Evolutionary conservation across 768 basidiomycete species (phyloP), one percentile per base, ranked within the genome.

Genomic region (Kwoniella shandongensis): DNA sequence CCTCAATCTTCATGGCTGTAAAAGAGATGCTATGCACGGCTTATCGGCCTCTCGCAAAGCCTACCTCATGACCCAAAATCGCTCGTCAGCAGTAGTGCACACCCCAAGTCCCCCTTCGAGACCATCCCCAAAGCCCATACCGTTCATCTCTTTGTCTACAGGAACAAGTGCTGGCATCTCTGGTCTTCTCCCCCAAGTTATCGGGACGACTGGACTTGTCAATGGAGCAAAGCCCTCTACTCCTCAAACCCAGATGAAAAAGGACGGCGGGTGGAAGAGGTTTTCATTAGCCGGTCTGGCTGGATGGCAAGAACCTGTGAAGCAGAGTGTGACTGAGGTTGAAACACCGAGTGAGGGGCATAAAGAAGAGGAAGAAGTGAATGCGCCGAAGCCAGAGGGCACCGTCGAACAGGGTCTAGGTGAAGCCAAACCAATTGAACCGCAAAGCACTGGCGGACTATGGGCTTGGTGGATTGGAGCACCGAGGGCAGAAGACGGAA

Each of bases 401-500:
- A 54, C 48, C 38, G 41, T 44, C 44, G 54, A 54, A 22, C 51
- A 42, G 38, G 50, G 46, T 22, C 18, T 45, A 23, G 42, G 23
- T 10, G 61, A 59, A 23, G 30, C 42, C 26, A 58, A 59, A 29
- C 59, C 64, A 1, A 41, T 72, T 1, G 68, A 66, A 22, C 63
- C 54, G 48, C 72, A 72, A 51, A 80, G 66, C 15, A 89, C 89
- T 2, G 89, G 90, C 8, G 82, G 88, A 11, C 76, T 88, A 30
- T 91, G 88, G 84, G 81, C 82, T 52, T 91, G 85, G 84, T 91
- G 87, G 87, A 74, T 86, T 7, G 86, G 85, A 4, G 82, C 59
- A 1, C 81, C 82, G 15, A 82, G 79, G 56, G 64, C 76, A 23
- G 54, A 69, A 2, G 38, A 59, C 76, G 55, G 83, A 80, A 56